Evolutionary conservation across 208 protist species (phyloP).

Genomic region (Tritrichomonas musculus): DNA sequence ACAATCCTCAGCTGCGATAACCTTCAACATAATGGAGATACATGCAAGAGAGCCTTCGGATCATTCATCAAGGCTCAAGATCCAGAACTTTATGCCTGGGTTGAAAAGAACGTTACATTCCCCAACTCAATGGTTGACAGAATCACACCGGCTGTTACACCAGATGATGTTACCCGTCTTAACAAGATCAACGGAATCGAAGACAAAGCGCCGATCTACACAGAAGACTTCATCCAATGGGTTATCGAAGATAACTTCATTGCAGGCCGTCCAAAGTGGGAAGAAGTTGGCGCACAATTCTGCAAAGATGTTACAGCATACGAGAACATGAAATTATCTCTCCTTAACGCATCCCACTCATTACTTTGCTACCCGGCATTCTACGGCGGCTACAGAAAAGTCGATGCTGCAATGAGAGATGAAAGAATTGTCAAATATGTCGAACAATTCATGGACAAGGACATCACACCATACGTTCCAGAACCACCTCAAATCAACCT

Average conservation of each 20-base stretch:
- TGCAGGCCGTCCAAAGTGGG: constrained; percentile 37
- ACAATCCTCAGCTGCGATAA: constrained; percentile 44
- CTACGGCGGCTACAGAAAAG: background rate
- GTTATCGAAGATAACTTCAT: constrained; percentile 44
- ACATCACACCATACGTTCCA: constrained; percentile 13
- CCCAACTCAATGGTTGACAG: constrained; percentile 42
- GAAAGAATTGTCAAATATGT: background rate
- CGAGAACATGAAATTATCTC: constrained; percentile 38
- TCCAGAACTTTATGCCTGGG: background rate
- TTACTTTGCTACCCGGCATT: constrained; percentile 27
- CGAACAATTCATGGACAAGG: background rate
- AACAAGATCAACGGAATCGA: background rate
- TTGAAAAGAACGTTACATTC: constrained; percentile 34
- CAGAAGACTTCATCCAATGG: constrained; percentile 40
- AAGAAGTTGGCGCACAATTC: constrained; percentile 30
- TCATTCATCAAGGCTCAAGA: background rate
- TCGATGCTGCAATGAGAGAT: background rate
- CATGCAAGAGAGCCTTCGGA: background rate
- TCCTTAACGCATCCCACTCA: constrained; percentile 36
- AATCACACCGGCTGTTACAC: constrained; percentile 33
- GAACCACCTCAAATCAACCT: constrained; percentile 31
- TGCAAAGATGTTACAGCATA: constrained; percentile 31
- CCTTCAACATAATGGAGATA: constrained; percentile 38
- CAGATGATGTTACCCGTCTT: background rate
- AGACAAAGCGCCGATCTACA: constrained; percentile 9